Conservation (phyloP, 1,284 basidiomycete species). For the Erythrobasidium hasegawianum region DNA sequence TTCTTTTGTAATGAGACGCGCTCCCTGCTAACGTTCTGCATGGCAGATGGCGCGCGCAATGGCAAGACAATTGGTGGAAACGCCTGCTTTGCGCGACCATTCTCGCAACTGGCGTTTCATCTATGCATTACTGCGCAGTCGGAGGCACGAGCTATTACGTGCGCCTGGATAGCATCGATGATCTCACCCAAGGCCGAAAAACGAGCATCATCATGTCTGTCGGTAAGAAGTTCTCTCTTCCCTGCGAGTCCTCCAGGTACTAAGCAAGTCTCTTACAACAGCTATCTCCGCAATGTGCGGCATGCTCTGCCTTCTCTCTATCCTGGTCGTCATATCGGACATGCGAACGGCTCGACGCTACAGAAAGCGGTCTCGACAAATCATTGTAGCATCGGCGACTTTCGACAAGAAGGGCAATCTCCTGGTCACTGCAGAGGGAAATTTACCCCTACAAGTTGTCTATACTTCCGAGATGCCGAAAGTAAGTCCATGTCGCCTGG, state of each 20-base stretch:
- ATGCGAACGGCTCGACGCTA: constrained; percentile 49
- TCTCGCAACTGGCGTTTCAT: constrained; percentile 53
- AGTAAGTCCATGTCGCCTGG: constrained; percentile 35
- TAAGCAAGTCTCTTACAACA: constrained; percentile 5
- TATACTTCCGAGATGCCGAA: constrained; percentile 52
- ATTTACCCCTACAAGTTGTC: constrained; percentile 54
- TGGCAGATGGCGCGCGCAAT: constrained; percentile 50
- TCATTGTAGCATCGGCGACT: constrained; percentile 54
- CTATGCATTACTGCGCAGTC: constrained; percentile 56
- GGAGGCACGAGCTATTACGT: constrained; percentile 53
- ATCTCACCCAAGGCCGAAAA: constrained; percentile 41
- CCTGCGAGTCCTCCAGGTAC: not conserved
- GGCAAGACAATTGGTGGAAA: constrained; percentile 55
- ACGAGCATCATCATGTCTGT: constrained; percentile 50
- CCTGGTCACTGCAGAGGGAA: constrained; percentile 54
- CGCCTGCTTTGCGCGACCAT: constrained; percentile 51
- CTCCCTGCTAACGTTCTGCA: not conserved
- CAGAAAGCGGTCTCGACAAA: constrained; percentile 52
- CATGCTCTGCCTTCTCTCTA: constrained; percentile 51
- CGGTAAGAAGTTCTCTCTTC: constrained; percentile 38
- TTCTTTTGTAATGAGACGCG: not conserved
- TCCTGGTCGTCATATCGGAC: constrained; percentile 51
- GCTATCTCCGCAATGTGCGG: constrained; percentile 54
- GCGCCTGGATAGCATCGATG: constrained; percentile 40
- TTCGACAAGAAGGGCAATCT: constrained; percentile 54